Evolutionary conservation across 306 rosid species (phyloP).

Genomic region (Vigna unguiculata): DNA sequence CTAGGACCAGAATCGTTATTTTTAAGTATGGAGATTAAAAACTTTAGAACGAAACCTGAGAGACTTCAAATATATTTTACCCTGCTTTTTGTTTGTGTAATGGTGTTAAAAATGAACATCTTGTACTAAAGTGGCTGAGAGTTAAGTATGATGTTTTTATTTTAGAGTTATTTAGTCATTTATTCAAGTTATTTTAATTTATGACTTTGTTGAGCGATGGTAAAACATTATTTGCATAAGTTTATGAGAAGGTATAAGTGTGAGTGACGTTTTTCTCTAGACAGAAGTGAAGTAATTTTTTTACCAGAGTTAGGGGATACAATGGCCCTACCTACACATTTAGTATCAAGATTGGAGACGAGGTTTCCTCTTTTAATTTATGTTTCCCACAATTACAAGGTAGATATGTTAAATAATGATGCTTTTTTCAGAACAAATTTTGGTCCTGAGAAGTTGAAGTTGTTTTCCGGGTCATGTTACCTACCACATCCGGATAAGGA

Average conservation of each 20-base stretch:
- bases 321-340: background rate
- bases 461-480: constrained; percentile 84
- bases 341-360: background rate
- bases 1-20: background rate
- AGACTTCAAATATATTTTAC: background rate
- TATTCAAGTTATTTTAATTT: background rate
- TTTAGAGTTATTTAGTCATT: background rate
- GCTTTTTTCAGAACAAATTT: constrained; percentile 53
- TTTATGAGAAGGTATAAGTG: background rate
- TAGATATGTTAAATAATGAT: constrained; percentile 16
- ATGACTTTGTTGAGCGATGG: background rate
- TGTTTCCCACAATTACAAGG: constrained; percentile 5
- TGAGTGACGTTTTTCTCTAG: background rate
- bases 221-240: background rate
- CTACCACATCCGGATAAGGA: constrained; percentile 94
- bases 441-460: constrained; percentile 63
- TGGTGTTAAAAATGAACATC: background rate
- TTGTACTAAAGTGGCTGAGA: background rate
- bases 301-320: background rate
- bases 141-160: background rate
- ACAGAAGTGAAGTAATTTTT: background rate
- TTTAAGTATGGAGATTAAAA: background rate
- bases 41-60: background rate
- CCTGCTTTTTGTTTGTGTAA: background rate
- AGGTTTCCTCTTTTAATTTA: background rate